phyloP scores from a whole-genome alignment of 805 yeast genomes.

The Candida oleophila region DNA sequence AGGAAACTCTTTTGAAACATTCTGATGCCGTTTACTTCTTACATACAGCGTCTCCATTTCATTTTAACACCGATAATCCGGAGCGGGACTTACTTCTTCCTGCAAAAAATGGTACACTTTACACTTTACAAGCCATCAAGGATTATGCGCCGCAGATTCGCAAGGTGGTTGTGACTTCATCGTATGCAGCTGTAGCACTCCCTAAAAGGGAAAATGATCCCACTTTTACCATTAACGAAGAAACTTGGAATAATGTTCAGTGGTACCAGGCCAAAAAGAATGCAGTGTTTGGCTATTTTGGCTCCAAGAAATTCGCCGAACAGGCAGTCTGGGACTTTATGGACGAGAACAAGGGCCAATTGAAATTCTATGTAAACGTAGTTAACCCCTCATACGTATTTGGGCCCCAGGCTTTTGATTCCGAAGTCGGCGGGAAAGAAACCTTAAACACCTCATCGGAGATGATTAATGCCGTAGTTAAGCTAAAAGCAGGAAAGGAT shows the following conservation, averaged over 20 bases:
- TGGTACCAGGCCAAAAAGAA: slow-evolving; percentile 46
- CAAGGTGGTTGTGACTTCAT: slow-evolving; percentile 35
- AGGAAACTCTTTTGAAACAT: slow-evolving; percentile 20
- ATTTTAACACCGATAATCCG: slow-evolving; percentile 12
- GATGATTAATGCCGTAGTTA: slow-evolving; percentile 19
- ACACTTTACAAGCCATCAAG: slow-evolving; percentile 18
- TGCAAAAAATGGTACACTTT: slow-evolving; percentile 23
- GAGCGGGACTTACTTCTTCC: slow-evolving; percentile 21
- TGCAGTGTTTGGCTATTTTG: slow-evolving; percentile 48
- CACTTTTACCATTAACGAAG: slow-evolving; percentile 39
- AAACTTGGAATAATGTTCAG: slow-evolving; percentile 52
- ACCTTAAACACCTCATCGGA: slow-evolving; percentile 28
- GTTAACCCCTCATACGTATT: slow-evolving; percentile 22
- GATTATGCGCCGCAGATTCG: slow-evolving; percentile 15
- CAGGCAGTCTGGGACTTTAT: slow-evolving; percentile 57
- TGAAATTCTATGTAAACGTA: slow-evolving; percentile 41
- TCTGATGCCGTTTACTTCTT: slow-evolving; percentile 19
- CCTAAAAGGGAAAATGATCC: slow-evolving; percentile 20
- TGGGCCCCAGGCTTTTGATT: slow-evolving; percentile 22
- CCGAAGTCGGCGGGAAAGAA: slow-evolving; percentile 4
- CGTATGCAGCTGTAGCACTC: slow-evolving; percentile 44
- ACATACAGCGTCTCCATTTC: slow-evolving; percentile 24
- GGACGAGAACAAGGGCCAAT: slow-evolving; percentile 22
- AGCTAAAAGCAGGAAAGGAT: slow-evolving; percentile 9
- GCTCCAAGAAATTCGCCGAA: slow-evolving; percentile 62